Base-by-base conservation (phyloP, 306 rosid genomes). In the Quercus berberidifolia region DNA sequence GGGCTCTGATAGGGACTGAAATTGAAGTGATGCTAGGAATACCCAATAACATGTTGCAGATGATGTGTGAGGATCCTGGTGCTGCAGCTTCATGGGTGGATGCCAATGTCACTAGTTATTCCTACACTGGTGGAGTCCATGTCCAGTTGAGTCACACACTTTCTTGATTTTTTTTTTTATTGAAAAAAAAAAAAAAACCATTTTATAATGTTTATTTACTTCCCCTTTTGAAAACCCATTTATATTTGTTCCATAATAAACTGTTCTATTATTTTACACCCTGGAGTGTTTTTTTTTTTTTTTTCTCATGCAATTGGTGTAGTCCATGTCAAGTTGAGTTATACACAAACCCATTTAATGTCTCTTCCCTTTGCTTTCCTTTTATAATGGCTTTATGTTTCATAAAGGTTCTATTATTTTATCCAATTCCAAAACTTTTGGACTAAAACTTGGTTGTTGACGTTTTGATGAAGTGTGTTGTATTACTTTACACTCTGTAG, bases 21-120 rank as follows among this genome's bases (percentile, higher is more conserved):
- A 90, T 95, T 43, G 99, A 95, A 55, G 91, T 95, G 19, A 95
- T 95, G 99, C 65, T 95, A 35, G 99, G 94, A 3, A 78, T 95
- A 14, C 99, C 97, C 20, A 95, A 95, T 80, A 70, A 56, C 60
- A 87, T 92, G 99, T 85, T 95, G 87, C 85, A 86, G 14, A 84
- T 78, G 17, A 80, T 92, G 71, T 89, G 98, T 80, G 75, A 80
- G 11, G 81, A 89, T 74, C 91, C 85, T 76, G 71, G 71, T 35
- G 90, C 87, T 80, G 98, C 99, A 3, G 91, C 82, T 80, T 84
- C 91, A 76, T 95, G 99, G 99, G 98, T 95, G 2, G 90, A 90
- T 76, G 91, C 93, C 67, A 92, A 92, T 86, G 97, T 95, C 74
- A 89, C 98, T 58, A 57, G 71, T 82, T 95, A 92, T 56, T 73